Base-by-base conservation (phyloP, 2,329 filamentous ascomycete species). In the Bipolaris gigantea region DNA sequence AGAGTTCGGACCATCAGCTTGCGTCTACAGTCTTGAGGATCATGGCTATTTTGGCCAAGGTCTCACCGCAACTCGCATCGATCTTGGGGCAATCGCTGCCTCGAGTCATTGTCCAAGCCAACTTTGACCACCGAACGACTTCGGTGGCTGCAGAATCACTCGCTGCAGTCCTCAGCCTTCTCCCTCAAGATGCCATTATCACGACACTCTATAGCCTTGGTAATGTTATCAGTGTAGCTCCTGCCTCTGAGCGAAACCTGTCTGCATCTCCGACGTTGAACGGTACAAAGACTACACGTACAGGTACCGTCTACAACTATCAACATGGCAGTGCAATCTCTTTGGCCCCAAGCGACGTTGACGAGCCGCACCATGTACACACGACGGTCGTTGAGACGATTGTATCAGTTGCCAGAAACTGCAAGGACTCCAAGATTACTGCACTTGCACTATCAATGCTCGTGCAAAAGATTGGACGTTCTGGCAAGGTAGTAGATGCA, bases 191-290 rank as follows among this genome's bases (percentile, higher is more conserved):
- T 77, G 88, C 92, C 33, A 84, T 96, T 33, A 97, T 99, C 62
- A 96, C 92, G 5, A 97, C 92, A 1, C 80, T 99, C 9, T 99
- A 99, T 75, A 94, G 92, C 0, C 81, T 99, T n/a, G 94, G 94
- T 18, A 99, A 99, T 70, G 89, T 96, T 4, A 81, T 99, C 13
- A 97, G 92, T 64, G 87, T 91, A 5, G 85, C 84, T 42, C 80
- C 82, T 6, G 77, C 76, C 16, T 67, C 78, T 32, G 83, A 85
- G 27, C 80, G 80, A 57, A 73, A 61, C 58, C 69, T 63, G 27
- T 66, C 81, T 13, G 84, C 59, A 49, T 78, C 79, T 30, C 69
- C 75, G 4, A 69, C 74, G 8, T 56, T 76, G 25, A 85, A 87
- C 61, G 82, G 82, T 21, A 64, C 63, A 4, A 81, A 81, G 56